A percentile compares a stretch with the other conserved stretches of the same genome.
These are phyloP conservation scores for Xylaria sp. DNA, from an alignment of 2,329 filamentous ascomycete species.

Conservation along the genomic window DNA sequence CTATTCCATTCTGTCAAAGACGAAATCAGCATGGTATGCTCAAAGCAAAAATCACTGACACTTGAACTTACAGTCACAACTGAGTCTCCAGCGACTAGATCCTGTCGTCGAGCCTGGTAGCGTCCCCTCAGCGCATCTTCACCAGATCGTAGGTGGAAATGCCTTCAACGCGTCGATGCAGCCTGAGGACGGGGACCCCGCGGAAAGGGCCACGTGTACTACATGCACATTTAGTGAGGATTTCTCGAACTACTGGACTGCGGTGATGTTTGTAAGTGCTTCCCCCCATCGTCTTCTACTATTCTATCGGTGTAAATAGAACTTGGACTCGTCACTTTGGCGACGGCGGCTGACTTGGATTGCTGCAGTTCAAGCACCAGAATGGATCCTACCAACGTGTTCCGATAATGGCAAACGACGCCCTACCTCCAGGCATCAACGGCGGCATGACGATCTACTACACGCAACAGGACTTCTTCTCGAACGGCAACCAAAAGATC, in stretches of 20 bases:
- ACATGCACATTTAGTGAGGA: slow-evolving; percentile 49
- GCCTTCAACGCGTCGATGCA: slow-evolving; percentile 49
- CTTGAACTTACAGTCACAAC: slow-evolving; percentile 26
- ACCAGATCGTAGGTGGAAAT: slow-evolving; percentile 50
- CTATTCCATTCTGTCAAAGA: background rate
- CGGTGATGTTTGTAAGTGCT: slow-evolving; percentile 34
- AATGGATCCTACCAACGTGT: slow-evolving; percentile 50
- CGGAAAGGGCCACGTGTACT: slow-evolving; percentile 45
- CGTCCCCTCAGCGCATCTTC: slow-evolving; percentile 46
- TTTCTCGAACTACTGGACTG: slow-evolving; percentile 49
- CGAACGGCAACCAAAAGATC: slow-evolving; percentile 52
- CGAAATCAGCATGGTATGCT: too few species aligned
- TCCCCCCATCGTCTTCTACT: background rate
- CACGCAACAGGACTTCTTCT: slow-evolving; percentile 48
- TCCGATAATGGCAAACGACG: slow-evolving; percentile 48
- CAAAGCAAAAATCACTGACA: background rate
- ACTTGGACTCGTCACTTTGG: too few species aligned
- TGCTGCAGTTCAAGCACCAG: slow-evolving; percentile 43
- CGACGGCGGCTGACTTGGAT: background rate
- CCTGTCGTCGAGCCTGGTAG: slow-evolving; percentile 48
- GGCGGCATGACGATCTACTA: slow-evolving; percentile 51
- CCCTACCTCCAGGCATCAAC: slow-evolving; percentile 45
- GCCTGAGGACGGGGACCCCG: slow-evolving; percentile 43
- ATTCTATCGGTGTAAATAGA: too few species aligned
- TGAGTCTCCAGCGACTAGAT: slow-evolving; percentile 49